Conservation (phyloP, 2,329 filamentous ascomycete species). For the Diaporthe citrichinensis region DNA sequence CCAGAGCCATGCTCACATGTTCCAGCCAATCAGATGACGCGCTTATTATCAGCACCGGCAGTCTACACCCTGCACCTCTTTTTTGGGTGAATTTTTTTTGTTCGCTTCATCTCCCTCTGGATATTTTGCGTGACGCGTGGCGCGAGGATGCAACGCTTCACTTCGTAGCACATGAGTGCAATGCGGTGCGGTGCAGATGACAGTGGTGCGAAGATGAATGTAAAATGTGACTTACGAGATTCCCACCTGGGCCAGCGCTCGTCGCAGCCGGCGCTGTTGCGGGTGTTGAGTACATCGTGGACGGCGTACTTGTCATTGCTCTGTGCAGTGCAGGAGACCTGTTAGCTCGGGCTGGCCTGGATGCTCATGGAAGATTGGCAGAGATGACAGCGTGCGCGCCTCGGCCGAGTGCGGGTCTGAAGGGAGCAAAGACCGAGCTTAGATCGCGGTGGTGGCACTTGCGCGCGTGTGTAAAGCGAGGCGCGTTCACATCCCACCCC, state of each 20-base stretch:
- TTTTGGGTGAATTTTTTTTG: not conserved
- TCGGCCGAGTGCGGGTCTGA: conserved; percentile 27
- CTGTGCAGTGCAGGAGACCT: conserved; percentile 37
- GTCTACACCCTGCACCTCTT: conserved; percentile 22
- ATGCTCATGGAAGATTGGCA: not conserved
- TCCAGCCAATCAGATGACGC: conserved; percentile 11
- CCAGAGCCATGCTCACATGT: not conserved
- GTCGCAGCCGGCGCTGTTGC: conserved; percentile 57
- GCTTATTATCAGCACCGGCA: conserved; percentile 32
- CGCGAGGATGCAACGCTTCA: conserved; percentile 26
- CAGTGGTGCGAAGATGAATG: not conserved
- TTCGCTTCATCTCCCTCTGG: not conserved
- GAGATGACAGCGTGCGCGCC: not conserved
- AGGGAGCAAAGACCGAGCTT: conserved; percentile 12
- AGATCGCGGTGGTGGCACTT: not conserved
- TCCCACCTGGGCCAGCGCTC: conserved; percentile 53
- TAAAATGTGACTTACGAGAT: conserved; percentile 53
- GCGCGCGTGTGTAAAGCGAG: not conserved
- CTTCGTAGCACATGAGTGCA: not conserved
- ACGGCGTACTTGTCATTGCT: conserved; percentile 45
- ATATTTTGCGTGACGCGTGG: conserved; percentile 19
- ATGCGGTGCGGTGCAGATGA: not conserved
- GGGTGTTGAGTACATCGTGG: conserved; percentile 41
- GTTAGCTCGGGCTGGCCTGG: conserved; percentile 7
- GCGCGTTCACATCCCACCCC: not conserved